A percentile compares a stretch with the other conserved stretches of the same genome.
Conservation (phyloP, 805 yeast species). For the Lipomyces starkeyi region DNA sequence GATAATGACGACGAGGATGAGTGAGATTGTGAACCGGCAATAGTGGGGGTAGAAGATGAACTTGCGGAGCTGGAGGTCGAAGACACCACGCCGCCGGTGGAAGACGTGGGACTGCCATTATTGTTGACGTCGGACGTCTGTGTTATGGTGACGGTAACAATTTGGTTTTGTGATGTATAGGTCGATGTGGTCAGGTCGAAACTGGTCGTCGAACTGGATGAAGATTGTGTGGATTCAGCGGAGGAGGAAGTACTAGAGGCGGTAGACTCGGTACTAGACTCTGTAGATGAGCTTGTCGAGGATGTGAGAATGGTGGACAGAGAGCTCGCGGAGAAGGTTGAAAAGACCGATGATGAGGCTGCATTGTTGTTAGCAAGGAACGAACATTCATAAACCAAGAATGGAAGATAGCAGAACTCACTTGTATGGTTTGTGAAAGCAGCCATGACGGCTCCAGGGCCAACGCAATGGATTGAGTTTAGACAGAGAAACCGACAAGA, state of each 20-base stretch:
- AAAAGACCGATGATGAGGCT: neutral
- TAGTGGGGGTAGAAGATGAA: conserved; percentile 1
- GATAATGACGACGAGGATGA: conserved; percentile 24
- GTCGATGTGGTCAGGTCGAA: conserved; percentile 3
- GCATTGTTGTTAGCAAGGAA: too few species aligned
- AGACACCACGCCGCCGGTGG: neutral
- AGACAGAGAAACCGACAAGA: neutral
- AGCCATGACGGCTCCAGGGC: neutral
- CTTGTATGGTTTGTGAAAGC: neutral
- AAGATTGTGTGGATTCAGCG: neutral
- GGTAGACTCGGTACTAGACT: conserved; percentile 7
- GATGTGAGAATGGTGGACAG: neutral
- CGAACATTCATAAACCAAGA: neutral
- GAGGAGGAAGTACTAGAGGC: neutral
- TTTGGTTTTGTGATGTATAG: conserved; percentile 18
- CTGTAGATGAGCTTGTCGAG: conserved; percentile 5
- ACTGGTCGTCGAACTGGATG: conserved; percentile 6
- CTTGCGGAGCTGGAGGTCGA: conserved; percentile 10
- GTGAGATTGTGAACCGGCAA: neutral
- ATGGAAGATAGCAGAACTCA: neutral
- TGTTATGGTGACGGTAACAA: conserved; percentile 30
- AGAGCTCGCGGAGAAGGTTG: neutral
- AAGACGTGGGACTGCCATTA: neutral
- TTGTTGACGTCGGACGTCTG: conserved; percentile 22
- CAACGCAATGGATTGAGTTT: neutral